Conservation (phyloP, 2,329 filamentous ascomycete genomes). For the Epichloe festucae region DNA sequence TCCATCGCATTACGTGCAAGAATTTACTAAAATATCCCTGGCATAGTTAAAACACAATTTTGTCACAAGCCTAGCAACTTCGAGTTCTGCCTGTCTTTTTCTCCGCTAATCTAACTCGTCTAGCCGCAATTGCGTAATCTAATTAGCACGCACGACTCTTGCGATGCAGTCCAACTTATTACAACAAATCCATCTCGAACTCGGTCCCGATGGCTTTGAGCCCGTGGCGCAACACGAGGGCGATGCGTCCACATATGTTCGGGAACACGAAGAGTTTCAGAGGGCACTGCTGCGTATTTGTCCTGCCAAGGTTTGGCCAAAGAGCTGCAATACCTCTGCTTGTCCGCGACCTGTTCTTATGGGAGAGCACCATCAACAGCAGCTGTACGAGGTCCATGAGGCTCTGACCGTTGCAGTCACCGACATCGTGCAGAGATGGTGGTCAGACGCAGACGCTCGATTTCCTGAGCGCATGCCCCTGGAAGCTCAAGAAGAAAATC, state of each 20-base stretch:
- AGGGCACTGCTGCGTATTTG: slow-evolving; percentile 12
- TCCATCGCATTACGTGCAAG: too few species aligned
- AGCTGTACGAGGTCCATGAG: slow-evolving; percentile 17
- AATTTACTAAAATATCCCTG: too few species aligned
- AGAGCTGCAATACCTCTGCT: slow-evolving; percentile 13
- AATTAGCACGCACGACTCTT: too few species aligned
- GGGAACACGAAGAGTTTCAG: slow-evolving; percentile 10
- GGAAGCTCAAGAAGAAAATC: slow-evolving; percentile 16
- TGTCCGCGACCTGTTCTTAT: slow-evolving; percentile 24
- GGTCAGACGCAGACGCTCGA: slow-evolving; percentile 17
- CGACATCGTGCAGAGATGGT: slow-evolving; percentile 27
- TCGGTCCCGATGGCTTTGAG: slow-evolving; percentile 2
- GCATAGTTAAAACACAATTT: too few species aligned
- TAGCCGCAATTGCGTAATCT: too few species aligned
- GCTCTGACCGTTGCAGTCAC: slow-evolving; percentile 19
- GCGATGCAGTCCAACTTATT: slow-evolving; percentile 3
- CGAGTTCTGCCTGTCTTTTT: too few species aligned
- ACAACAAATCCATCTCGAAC: slow-evolving; percentile 11
- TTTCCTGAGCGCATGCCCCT: slow-evolving; percentile 23
- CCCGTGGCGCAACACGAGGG: not conserved
- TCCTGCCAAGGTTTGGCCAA: slow-evolving; percentile 16
- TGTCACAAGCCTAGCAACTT: too few species aligned
- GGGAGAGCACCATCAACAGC: slow-evolving; percentile 15
- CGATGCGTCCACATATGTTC: slow-evolving; percentile 2
- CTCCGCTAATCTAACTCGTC: too few species aligned